Evolutionary conservation across 805 yeast genomes (phyloP).

Genomic region (Starmerella tilneyi): DNA sequence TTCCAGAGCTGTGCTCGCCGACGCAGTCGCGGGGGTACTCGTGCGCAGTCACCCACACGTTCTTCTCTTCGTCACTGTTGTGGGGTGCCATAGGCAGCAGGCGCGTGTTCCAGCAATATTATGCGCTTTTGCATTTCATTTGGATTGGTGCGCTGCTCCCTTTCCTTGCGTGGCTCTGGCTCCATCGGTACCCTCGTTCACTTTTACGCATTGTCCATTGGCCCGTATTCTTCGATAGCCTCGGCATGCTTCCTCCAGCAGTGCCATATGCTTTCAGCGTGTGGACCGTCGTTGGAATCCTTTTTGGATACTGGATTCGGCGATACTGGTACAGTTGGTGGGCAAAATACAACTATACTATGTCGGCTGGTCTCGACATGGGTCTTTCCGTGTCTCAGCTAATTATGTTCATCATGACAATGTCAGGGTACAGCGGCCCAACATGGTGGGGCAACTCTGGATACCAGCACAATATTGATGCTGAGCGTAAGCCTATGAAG

Average conservation of each 20-base stretch:
- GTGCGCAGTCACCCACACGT: slow-evolving; percentile 39
- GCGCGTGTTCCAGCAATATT: slow-evolving; percentile 47
- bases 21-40: slow-evolving; percentile 39
- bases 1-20: slow-evolving; percentile 37
- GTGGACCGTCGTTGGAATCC: slow-evolving; percentile 45
- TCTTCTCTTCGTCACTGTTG: slow-evolving; percentile 46
- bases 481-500: slow-evolving; percentile 28
- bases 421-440: slow-evolving; percentile 35
- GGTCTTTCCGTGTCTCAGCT: slow-evolving; percentile 58
- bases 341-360: slow-evolving; percentile 61
- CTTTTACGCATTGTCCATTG: slow-evolving; percentile 45
- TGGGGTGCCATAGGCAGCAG: slow-evolving; percentile 63
- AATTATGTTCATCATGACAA: slow-evolving; percentile 44
- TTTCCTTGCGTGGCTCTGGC: slow-evolving; percentile 34
- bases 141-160: slow-evolving; percentile 46
- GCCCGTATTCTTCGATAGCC: slow-evolving; percentile 53
- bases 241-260: slow-evolving; percentile 64
- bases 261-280: slow-evolving; percentile 57
- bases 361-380: slow-evolving; percentile 56
- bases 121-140: slow-evolving; percentile 49
- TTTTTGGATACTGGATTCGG: slow-evolving; percentile 49
- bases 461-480: slow-evolving; percentile 35
- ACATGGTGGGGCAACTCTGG: slow-evolving; percentile 61
- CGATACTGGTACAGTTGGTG: slow-evolving; percentile 56
- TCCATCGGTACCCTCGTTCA: slow-evolving; percentile 35